Evolutionary conservation across 2,329 filamentous ascomycete genomes (phyloP).

Genomic region (Torrubiella hemipterigena): DNA sequence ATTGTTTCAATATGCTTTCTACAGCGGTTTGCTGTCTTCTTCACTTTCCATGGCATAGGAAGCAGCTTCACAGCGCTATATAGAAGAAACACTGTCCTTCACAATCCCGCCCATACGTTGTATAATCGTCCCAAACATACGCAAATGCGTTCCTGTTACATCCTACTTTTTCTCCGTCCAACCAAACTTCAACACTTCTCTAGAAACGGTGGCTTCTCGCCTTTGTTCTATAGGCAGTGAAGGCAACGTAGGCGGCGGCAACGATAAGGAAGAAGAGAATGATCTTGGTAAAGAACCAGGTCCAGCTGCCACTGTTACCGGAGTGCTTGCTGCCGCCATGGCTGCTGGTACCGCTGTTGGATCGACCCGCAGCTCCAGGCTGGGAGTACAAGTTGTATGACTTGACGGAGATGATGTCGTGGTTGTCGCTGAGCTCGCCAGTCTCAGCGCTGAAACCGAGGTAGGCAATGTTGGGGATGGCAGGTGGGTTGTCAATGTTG

Average conservation of each 20-base stretch:
- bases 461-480: slow-evolving; percentile 67
- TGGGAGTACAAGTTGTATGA: slow-evolving; percentile 79
- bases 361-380: slow-evolving; percentile 29
- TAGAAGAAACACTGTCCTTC: no score
- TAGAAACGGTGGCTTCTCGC: slow-evolving; percentile 48
- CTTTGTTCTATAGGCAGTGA: slow-evolving; percentile 66
- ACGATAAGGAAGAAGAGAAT: slow-evolving; percentile 60
- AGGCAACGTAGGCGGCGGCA: slow-evolving; percentile 73
- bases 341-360: slow-evolving; percentile 20
- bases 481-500: slow-evolving; percentile 55
- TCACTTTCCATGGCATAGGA: no score
- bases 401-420: slow-evolving; percentile 82
- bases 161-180: no score
- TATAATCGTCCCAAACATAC: no score
- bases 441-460: slow-evolving; percentile 79
- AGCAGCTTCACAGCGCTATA: no score
- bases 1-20: no score
- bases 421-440: slow-evolving; percentile 92
- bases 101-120: no score
- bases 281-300: slow-evolving; percentile 65
- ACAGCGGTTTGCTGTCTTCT: no score
- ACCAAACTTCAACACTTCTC: no score
- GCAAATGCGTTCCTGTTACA: no score
- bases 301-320: slow-evolving; percentile 38
- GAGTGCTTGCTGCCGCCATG: slow-evolving; percentile 17